Evolutionary conservation across 2,329 filamentous ascomycete species (phyloP).

Genomic region (Fusarium torreyae): DNA sequence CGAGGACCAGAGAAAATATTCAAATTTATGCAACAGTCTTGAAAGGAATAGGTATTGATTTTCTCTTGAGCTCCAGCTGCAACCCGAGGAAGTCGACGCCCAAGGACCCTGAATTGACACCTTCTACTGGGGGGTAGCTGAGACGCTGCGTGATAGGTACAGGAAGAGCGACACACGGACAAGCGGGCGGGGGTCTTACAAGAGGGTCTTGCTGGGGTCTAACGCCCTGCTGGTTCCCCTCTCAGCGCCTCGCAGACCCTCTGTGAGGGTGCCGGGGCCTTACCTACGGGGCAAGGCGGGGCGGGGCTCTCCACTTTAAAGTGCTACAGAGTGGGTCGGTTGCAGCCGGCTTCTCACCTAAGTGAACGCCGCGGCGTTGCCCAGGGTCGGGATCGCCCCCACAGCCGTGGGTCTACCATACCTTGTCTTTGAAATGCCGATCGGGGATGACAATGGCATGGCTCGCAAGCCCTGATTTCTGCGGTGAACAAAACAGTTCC

Average conservation of each 20-base stretch:
- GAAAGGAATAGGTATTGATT: slow-evolving; percentile 42
- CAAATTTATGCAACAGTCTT: slow-evolving; percentile 35
- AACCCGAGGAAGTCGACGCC: slow-evolving; percentile 15
- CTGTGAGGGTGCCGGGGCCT: slow-evolving; percentile 8
- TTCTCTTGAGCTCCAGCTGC: slow-evolving; percentile 16
- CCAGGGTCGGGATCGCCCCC: slow-evolving; percentile 45
- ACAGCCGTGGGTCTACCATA: slow-evolving; percentile 41
- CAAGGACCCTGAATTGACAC: slow-evolving; percentile 48
- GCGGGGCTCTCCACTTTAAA: slow-evolving; percentile 15
- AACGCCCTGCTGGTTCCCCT: slow-evolving; percentile 29
- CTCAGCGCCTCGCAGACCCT: slow-evolving; percentile 22
- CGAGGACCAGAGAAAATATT: slow-evolving; percentile 12
- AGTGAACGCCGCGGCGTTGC: slow-evolving; percentile 18
- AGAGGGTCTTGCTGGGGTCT: slow-evolving; percentile 26
- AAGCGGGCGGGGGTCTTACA: slow-evolving; percentile 35
- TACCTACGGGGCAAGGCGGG: slow-evolving; percentile 23
- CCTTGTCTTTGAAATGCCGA: slow-evolving; percentile 45
- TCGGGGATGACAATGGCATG: slow-evolving; percentile 42
- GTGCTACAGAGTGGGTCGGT: slow-evolving; percentile 30
- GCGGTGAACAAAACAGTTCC: slow-evolving; percentile 29
- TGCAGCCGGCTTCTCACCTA: slow-evolving; percentile 14
- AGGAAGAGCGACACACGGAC: slow-evolving; percentile 21
- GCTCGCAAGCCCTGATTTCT: slow-evolving; percentile 41
- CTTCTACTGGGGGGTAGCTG: slow-evolving; percentile 37
- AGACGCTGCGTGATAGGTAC: slow-evolving; percentile 11